phyloP scores from a whole-genome alignment of 345 rosid genomes.

The Brassica juncea region DNA sequence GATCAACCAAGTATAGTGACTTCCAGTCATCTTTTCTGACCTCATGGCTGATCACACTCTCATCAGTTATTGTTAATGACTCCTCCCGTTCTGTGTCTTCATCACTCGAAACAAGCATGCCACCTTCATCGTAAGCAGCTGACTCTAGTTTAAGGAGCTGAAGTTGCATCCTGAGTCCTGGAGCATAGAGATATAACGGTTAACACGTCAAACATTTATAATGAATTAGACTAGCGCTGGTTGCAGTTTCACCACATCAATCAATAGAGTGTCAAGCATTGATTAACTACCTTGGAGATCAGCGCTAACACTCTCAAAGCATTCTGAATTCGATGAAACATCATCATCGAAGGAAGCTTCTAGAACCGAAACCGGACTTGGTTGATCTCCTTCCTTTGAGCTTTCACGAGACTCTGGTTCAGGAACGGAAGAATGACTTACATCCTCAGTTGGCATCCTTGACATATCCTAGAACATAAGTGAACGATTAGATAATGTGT shows the following conservation, averaged over 20 bases:
- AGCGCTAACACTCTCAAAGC: slow-evolving; percentile 89
- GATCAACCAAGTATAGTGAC: slow-evolving; percentile 52
- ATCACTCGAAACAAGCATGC: slow-evolving; percentile 64
- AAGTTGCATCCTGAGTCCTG: slow-evolving; percentile 95
- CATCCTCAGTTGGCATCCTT: slow-evolving; percentile 41
- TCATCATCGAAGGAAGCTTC: slow-evolving; percentile 87
- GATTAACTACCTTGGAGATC: slow-evolving; percentile 76
- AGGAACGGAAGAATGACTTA: slow-evolving; percentile 45
- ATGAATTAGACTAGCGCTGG: neutral
- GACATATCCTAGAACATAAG: slow-evolving; percentile 56
- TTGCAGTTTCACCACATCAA: neutral
- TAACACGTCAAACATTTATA: neutral
- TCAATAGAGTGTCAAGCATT: neutral
- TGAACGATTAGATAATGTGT: neutral
- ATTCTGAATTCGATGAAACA: slow-evolving; percentile 77
- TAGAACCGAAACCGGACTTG: slow-evolving; percentile 91
- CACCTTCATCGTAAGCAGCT: slow-evolving; percentile 64
- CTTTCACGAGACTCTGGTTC: slow-evolving; percentile 55
- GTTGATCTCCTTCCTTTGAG: slow-evolving; percentile 85
- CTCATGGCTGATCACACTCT: slow-evolving; percentile 31
- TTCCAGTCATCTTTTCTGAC: slow-evolving; percentile 49
- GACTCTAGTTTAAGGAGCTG: slow-evolving; percentile 83
- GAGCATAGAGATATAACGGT: neutral
- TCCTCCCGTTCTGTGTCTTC: slow-evolving; percentile 52
- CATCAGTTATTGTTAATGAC: slow-evolving; percentile 38